Percentiles rank a stretch among this genome's conserved stretches.
phyloP scores from a whole-genome alignment of 2,329 filamentous ascomycete species.

The Ustilaginoidea virens region DNA sequence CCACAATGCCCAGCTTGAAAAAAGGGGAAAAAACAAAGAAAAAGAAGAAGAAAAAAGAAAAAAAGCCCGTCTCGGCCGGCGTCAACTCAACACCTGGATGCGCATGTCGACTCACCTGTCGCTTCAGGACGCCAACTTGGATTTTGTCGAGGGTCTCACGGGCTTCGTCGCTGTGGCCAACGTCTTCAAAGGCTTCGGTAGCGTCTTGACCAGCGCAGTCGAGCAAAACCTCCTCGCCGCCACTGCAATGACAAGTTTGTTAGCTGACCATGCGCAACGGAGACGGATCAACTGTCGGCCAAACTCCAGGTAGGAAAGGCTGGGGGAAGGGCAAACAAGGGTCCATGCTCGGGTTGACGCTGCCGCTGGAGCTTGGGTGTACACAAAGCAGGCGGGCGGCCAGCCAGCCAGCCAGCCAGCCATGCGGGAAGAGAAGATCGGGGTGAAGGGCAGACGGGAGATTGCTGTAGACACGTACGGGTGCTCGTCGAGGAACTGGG shows the following conservation, averaged over 20 bases:
- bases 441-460: constrained; percentile 2
- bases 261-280: too few species aligned
- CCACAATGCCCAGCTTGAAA: too few species aligned
- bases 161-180: constrained; percentile 97
- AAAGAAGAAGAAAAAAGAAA: too few species aligned
- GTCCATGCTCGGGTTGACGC: too few species aligned
- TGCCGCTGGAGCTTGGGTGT: too few species aligned
- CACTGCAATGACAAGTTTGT: constrained; percentile 37
- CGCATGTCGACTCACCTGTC: constrained; percentile 42
- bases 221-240: constrained; percentile 94
- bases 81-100: neutral
- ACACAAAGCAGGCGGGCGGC: too few species aligned
- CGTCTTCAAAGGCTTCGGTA: constrained; percentile 97
- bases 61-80: neutral
- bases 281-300: too few species aligned
- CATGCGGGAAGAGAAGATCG: constrained; percentile 5
- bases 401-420: too few species aligned
- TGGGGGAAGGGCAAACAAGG: too few species aligned
- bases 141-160: constrained; percentile 78
- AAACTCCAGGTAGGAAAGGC: too few species aligned
- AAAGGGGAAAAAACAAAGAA: too few species aligned
- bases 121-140: constrained; percentile 63
- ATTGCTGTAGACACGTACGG: constrained; percentile 40
- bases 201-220: constrained; percentile 93
- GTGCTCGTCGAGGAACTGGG: constrained; percentile 92